Evolutionary conservation across 2,329 filamentous ascomycete species (phyloP), one percentile per base, ranked within the genome.

Genomic region (Nothopassalora personata): DNA sequence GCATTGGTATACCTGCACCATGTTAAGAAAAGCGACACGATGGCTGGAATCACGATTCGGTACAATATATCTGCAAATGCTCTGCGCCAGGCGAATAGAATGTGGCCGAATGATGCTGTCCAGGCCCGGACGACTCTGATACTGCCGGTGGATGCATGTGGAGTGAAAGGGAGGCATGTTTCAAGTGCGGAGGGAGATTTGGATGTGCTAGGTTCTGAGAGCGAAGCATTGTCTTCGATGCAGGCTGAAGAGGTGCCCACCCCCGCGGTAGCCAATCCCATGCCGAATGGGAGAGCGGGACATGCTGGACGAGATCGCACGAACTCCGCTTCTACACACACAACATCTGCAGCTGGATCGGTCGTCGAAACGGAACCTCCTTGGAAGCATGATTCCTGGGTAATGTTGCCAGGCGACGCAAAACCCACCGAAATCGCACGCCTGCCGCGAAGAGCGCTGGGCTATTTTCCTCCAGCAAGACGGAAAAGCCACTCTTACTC

Each of bases 101-200:
- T 99, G 69, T 99, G 94, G 94, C 90, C 91, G 6, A 90, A 91
- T 64, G 94, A 97, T 71, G 91, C 86, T 63, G 88, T 97, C 36
- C 93, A 97, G 72, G 85, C 86, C 51, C 86, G 92, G 60, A 90
- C 90, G 68, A 87, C 85, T 64, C 81, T 99, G 15, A 82, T 92
- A 8, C 78, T 99, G 54, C 94, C 94, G 0, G 90, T 97, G 4
- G 92, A 96, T 72, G 88, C 90, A 45, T 97, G 93, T 73, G 86
- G 88, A 46, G 80, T 92, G 46, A 94, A 91, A 70, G 91, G 93
- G 31, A 83, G 86, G 53, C 82, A 77, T 34, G 74, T 83, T 4
- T 70, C 70, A 45, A 75, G 67, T 6, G 71, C 71, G 51, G 59
- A 60, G 5, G 66, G 72, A 57, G 67, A 66, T 19, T 46, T 68